phyloP scores from a whole-genome alignment of 2,329 filamentous ascomycete genomes.

The Arachnomyces sp. region DNA sequence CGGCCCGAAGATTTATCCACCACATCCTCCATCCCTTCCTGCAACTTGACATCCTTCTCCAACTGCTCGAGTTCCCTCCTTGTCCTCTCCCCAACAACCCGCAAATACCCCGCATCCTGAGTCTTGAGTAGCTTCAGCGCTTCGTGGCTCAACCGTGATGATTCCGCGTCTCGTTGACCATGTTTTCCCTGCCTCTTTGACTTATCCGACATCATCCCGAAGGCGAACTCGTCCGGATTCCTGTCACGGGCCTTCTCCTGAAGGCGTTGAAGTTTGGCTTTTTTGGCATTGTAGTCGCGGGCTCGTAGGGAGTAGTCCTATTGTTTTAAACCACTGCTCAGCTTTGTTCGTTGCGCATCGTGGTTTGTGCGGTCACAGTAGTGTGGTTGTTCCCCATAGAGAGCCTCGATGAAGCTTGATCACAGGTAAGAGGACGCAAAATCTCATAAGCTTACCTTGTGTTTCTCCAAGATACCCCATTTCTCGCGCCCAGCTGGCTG shows the following conservation, averaged over 20 bases:
- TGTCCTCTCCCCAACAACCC: conserved; percentile 49
- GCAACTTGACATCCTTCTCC: conserved; percentile 36
- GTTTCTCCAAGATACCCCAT: conserved; percentile 90
- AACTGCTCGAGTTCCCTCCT: conserved; percentile 46
- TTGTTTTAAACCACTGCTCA: conserved; percentile 1
- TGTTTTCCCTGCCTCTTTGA: conserved; percentile 37
- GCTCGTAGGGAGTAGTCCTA: conserved; percentile 59
- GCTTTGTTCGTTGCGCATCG: neutral
- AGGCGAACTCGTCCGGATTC: conserved; percentile 60
- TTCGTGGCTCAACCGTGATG: conserved; percentile 43
- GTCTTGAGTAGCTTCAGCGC: conserved; percentile 58
- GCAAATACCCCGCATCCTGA: conserved; percentile 55
- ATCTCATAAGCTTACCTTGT: conserved; percentile 53
- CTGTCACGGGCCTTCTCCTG: conserved; percentile 52
- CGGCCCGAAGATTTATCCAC: conserved; percentile 18
- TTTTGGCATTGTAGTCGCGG: conserved; percentile 55
- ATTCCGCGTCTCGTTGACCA: conserved; percentile 40
- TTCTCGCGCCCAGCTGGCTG: conserved; percentile 76
- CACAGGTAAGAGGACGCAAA: too few species aligned
- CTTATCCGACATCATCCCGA: conserved; percentile 52
- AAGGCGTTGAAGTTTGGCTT: conserved; percentile 50
- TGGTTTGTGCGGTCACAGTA: neutral
- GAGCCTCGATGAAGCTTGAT: neutral
- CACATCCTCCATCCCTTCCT: conserved; percentile 29
- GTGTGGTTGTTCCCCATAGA: too few species aligned